Evolutionary conservation across 306 rosid genomes (phyloP), one percentile per base, ranked within the genome.

Genomic region (Vigna unguiculata): DNA sequence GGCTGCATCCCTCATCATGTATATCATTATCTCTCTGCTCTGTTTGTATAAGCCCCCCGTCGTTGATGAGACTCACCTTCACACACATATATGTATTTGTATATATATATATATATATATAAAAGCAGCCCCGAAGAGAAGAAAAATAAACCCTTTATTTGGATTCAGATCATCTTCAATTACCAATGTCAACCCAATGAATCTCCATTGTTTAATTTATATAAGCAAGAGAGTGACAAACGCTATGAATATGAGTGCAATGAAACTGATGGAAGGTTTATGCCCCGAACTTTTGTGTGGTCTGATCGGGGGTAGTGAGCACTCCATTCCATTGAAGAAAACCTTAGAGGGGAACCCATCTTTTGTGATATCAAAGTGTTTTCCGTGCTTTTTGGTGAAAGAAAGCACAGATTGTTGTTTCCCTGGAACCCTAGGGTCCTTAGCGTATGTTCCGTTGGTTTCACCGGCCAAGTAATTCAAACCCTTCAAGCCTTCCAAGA

Each of bases 371-470:
- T 87, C 76, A 5, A 94, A 81, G 24, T 79, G 17, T 2, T 84
- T 82, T 0, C 40, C 20, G 9, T 80, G 41, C 61, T 84, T 85
- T 88, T 94, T 94, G 3, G 57, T 71, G 78, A 94, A 94, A 2
- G 97, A 75, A 3, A 91, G 34, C 46, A 94, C 91, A 0, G 97
- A 84, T 41, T 94, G 98, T 69, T 89, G 98, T 84, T 94, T 94
- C 3, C 98, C 98, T 0, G 98, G 98, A 2, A 91, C 91, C 24
- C 53, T 66, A 1, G 96, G 96, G 19, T 85, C 92, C 0, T 3
- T 0, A 0, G 5, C 9, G 15, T 41, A 74, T 0, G 86, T 72
- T 38, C 91, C 96, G 15, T 94, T 91, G 8, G 78, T 85, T 68
- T 80, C 81, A 4, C 85, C 96, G 11, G 86, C 62, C 81, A 94